Conservation (phyloP, 192 early-diverging fungal genomes). For the Entophlyctis luteolus region DNA sequence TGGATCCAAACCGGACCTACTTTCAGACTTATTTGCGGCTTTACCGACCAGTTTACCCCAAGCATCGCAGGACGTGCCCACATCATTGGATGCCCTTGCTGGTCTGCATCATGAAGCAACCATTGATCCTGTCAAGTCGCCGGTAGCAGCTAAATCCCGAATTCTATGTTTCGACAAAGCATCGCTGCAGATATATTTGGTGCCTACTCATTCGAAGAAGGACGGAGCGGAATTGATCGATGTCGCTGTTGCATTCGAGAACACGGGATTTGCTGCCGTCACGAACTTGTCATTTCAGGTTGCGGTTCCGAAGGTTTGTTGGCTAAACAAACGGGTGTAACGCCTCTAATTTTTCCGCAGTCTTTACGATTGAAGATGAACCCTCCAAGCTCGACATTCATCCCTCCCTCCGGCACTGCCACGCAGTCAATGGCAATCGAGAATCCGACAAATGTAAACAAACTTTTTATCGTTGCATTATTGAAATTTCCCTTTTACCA, state of each 20-base stretch:
- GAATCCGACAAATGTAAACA: constrained; percentile 64
- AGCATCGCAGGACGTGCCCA: constrained; percentile 18
- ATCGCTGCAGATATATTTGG: constrained; percentile 70
- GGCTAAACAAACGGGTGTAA: not conserved
- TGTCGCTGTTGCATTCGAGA: constrained; percentile 66
- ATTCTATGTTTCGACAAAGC: constrained; percentile 69
- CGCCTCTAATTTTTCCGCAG: constrained; percentile 9
- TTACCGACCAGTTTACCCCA: not conserved
- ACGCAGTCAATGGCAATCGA: constrained; percentile 79
- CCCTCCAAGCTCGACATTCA: constrained; percentile 64
- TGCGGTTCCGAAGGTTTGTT: constrained; percentile 79
- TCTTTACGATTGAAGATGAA: constrained; percentile 81
- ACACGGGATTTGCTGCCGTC: constrained; percentile 54
- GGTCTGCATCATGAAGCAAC: constrained; percentile 70
- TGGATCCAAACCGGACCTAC: not conserved
- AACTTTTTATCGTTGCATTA: not conserved
- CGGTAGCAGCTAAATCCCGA: no score
- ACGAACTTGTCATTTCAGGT: constrained; percentile 77
- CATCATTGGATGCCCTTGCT: constrained; percentile 38
- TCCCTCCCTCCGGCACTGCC: constrained; percentile 58
- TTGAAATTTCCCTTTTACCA: constrained; percentile 14
- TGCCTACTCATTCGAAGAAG: constrained; percentile 55
- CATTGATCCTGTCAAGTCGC: not conserved
- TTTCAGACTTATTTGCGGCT: not conserved
- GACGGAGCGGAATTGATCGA: constrained; percentile 57